Base-by-base conservation (phyloP, 768 basidiomycete species). In the Russula emetica region DNA sequence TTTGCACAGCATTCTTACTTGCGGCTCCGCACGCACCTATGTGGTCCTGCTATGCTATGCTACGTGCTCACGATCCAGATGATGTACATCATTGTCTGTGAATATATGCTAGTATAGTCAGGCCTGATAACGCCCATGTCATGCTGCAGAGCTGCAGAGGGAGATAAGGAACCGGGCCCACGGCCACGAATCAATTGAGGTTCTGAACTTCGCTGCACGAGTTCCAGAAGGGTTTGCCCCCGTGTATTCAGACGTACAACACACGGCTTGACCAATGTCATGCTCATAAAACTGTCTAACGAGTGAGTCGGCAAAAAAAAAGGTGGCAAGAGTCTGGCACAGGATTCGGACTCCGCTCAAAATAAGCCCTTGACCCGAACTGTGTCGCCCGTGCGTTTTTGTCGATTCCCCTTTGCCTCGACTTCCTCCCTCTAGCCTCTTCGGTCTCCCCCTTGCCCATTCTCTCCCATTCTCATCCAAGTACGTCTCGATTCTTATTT, bases 331-430 rank as follows among this genome's bases (percentile, higher is more conserved):
- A 32, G 8, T 53, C 14, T 34, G 44, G 54, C 22, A 54, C 24
- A 32, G 22, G 0, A 51, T 66, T 67, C 30, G 34, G 28, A 61
- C 66, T 67, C 66, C 66, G 66, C 56, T 40, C 55, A 26, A 67
- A 67, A 54, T 60, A 55, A 47, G 58, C 64, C 66, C 60, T 57
- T 66, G 61, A 60, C 66, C 66, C 64, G 60, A 65, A 66, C 56
- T 47, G 51, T 51, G 47, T 55, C 40, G 61, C 44, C 61, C 62
- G 53, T 34, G 63, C 54, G 61, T 68, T 68, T 63, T 63, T 66
- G 65, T 63, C 61, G 50, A 58, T 59, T 34, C 58, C 52, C 67
- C 52, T 8, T 58, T 22, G 32, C 62, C 60, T 61, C 54, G 57
- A 47, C 67, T 61, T 67, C 58, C 50, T 56, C 58, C 65, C 20